Percentiles rank a stretch among this genome's conserved stretches.
Conservation (phyloP, 306 rosid genomes). For the Mimosa bimucronata region DNA sequence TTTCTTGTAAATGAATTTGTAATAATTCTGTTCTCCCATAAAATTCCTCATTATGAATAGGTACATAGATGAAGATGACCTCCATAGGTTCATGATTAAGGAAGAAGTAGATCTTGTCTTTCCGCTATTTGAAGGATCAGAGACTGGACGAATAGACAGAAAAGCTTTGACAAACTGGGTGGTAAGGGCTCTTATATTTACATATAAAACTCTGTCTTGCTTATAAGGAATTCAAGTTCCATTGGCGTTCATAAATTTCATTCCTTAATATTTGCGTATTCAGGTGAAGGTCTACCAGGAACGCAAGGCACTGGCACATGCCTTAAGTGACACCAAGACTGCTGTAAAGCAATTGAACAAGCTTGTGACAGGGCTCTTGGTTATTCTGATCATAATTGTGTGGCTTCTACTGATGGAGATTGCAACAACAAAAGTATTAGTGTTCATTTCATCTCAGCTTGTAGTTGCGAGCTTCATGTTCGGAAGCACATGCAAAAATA, state of each 20-base stretch:
- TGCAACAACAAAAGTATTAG: conserved; percentile 83
- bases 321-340: conserved; percentile 88
- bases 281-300: conserved; percentile 86
- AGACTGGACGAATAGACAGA: conserved; percentile 58
- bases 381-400: conserved; percentile 54
- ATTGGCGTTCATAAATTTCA: conserved; percentile 12
- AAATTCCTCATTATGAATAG: conserved; percentile 42
- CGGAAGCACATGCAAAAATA: conserved; percentile 89
- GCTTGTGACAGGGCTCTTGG: conserved; percentile 59
- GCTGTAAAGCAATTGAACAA: conserved; percentile 84
- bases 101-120: conserved; percentile 76
- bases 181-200: conserved; percentile 55
- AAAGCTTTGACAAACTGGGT: conserved; percentile 77
- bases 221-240: conserved; percentile 5
- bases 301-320: conserved; percentile 83
- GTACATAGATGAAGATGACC: conserved; percentile 76
- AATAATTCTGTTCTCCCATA: conserved; percentile 17
- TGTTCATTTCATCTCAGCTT: conserved; percentile 78
- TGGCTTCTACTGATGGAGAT: conserved; percentile 93
- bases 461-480: conserved; percentile 78
- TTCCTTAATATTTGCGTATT: conserved; percentile 31
- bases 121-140: conserved; percentile 62
- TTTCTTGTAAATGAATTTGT: background rate
- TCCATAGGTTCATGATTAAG: conserved; percentile 75
- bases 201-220: background rate